Percentiles rank a stretch among this genome's conserved stretches.
Evolutionary conservation across 768 basidiomycete genomes (phyloP).

Genomic region (Suillus sp.): DNA sequence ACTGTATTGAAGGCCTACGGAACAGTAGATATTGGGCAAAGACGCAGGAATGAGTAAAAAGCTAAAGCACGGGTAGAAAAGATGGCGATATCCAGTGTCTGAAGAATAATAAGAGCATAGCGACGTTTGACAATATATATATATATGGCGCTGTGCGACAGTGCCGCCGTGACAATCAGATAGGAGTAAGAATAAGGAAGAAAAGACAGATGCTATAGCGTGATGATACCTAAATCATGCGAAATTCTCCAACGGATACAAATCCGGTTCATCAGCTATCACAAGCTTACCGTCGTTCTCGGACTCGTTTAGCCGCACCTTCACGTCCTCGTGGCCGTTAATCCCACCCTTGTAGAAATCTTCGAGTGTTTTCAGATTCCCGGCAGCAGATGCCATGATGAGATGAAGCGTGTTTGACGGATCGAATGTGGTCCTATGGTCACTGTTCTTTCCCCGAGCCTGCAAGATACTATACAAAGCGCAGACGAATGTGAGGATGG

Average conservation of each 20-base stretch:
- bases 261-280: background rate
- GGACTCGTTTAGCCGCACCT: background rate
- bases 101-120: too few relatives aligned
- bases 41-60: too few relatives aligned
- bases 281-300: background rate
- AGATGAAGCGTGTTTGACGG: slow-evolving; percentile 10
- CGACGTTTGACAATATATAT: too few relatives aligned
- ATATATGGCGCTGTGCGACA: too few relatives aligned
- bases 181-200: background rate
- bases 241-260: too few relatives aligned
- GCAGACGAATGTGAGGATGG: slow-evolving; percentile 2
- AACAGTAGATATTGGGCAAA: background rate
- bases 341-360: background rate
- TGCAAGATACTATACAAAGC: slow-evolving; percentile 1
- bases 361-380: background rate
- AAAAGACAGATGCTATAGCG: background rate
- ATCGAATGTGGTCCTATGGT: slow-evolving; percentile 1
- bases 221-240: too few relatives aligned
- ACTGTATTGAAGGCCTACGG: too few relatives aligned
- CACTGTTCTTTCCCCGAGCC: background rate
- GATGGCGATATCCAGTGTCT: too few relatives aligned
- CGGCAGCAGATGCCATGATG: slow-evolving; percentile 11
- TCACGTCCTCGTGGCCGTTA: background rate
- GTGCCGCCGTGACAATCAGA: too few relatives aligned
- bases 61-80: too few relatives aligned